Evolutionary conservation across 2,329 filamentous ascomycete species (phyloP), one percentile per base, ranked within the genome.

Genomic region (Fusarium multiceps): DNA sequence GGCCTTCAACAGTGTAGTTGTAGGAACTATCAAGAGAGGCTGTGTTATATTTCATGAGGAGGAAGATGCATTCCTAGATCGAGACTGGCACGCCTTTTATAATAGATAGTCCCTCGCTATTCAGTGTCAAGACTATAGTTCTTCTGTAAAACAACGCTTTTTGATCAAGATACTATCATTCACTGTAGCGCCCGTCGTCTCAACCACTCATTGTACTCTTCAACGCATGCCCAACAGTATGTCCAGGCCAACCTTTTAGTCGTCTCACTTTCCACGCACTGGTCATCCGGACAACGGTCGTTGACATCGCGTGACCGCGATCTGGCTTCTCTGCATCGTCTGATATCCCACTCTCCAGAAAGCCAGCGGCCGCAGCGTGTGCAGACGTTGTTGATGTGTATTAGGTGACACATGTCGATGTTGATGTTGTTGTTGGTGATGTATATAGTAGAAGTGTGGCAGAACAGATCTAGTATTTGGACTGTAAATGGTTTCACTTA

Each of bases 311-410:
- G 21, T 25, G 48, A 41, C n/a, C 32, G 21, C 12, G 48, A 51
- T 9, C 48, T 40, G 3, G 48, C 32, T 9, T 16, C 21, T 27
- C 48, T 40, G 13, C 32, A 51, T 7, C 48, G 32, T 11, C 23
- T 40, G 18, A 51, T 51, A 25, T 41, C 32, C 48, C 32, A 51
- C 0, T 51, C 32, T 5, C 21, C 48, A 3, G 32, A 40, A 3
- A 41, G 2, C 48, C 32, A 51, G 16, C 48, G 32, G 7, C 32
- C 48, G 8, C 48, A 41, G 2, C 23, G 32, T 7, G 12, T 11
- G 10, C 48, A 51, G 9, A 40, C 8, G 11, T 51, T 51, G 23
- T 51, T 51, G n/a, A 27, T 51, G 13, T 51, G 14, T 6, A 41
- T 51, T 1, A 51, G 32, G 11, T 41, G 32, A 7, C 48, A 51